Evolutionary conservation across 352 stramenopile species (phyloP).

Genomic region (Phytophthora foliorum): DNA sequence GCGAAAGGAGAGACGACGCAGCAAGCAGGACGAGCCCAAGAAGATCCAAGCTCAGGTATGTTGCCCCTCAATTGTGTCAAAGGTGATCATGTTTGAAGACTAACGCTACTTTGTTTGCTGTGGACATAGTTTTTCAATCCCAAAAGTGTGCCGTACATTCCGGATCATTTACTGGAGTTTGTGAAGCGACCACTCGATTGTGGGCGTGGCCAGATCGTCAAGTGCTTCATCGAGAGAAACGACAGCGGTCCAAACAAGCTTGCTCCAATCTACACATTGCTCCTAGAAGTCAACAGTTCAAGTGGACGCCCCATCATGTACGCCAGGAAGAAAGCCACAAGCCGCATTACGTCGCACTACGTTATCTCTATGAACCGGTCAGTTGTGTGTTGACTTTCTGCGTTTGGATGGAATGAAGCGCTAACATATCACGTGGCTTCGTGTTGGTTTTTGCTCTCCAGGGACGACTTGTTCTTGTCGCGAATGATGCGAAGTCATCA

Average conservation of each 20-base stretch:
- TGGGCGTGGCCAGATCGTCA: constrained; percentile 83
- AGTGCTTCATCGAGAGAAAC: constrained; percentile 92
- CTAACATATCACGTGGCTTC: not conserved
- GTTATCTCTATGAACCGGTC: constrained; percentile 89
- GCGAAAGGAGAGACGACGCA: constrained; percentile 61
- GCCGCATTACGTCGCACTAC: constrained; percentile 86
- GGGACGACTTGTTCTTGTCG: constrained; percentile 83
- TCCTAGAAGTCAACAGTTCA: constrained; percentile 88
- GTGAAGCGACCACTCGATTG: constrained; percentile 80
- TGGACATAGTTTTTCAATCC: constrained; percentile 79
- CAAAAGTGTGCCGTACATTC: constrained; percentile 84
- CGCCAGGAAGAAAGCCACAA: constrained; percentile 79
- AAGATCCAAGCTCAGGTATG: constrained; percentile 68
- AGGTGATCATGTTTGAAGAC: not conserved
- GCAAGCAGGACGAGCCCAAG: constrained; percentile 77
- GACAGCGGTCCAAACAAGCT: constrained; percentile 82
- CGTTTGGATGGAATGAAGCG: not conserved
- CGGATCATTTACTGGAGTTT: constrained; percentile 86
- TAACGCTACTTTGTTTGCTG: constrained; percentile 1
- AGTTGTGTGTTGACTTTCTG: not conserved
- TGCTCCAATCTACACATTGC: constrained; percentile 83
- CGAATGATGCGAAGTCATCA: constrained; percentile 86
- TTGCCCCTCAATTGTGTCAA: not conserved
- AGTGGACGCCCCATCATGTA: constrained; percentile 89
- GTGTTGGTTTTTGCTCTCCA: constrained; percentile 19